A percentile compares a stretch with the other conserved stretches of the same genome.
Conservation (phyloP, 2,329 filamentous ascomycete species). For the Tolypocladium guangdongense region DNA sequence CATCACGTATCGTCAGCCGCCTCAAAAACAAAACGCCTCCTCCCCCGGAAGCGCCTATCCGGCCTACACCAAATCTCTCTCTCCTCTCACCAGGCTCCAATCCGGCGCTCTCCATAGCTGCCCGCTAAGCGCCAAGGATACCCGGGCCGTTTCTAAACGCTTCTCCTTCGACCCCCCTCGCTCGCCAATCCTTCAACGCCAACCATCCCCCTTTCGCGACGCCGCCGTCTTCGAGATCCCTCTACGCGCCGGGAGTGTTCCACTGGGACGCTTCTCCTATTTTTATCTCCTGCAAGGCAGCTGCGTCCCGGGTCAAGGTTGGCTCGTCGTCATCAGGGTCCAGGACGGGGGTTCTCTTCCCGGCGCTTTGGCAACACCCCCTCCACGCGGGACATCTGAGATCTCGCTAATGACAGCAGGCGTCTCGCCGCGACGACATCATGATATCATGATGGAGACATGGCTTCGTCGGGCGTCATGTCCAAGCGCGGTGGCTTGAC, state of each 20-base stretch:
- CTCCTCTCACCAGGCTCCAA: background rate
- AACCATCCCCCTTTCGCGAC: background rate
- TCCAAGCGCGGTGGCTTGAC: background rate
- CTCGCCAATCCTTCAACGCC: background rate
- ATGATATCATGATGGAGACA: background rate
- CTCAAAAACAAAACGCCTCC: background rate
- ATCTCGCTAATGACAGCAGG: background rate
- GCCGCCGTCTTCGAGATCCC: background rate
- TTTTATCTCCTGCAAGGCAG: background rate
- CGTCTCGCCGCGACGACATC: background rate
- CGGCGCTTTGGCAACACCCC: background rate
- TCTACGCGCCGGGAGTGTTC: background rate
- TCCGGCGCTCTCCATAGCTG: background rate
- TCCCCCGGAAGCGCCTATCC: background rate
- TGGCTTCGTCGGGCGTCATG: background rate
- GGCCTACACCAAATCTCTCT: background rate
- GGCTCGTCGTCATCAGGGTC: background rate
- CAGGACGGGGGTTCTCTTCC: background rate
- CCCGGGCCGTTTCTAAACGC: background rate
- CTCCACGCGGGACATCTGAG: background rate
- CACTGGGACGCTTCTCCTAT: background rate
- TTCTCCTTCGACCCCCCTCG: background rate
- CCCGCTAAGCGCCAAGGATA: background rate
- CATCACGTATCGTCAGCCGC: background rate
- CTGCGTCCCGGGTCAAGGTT: background rate